Base-by-base conservation (phyloP, 1,139 yeast species). In the Yamadazyma membranifaciens region DNA sequence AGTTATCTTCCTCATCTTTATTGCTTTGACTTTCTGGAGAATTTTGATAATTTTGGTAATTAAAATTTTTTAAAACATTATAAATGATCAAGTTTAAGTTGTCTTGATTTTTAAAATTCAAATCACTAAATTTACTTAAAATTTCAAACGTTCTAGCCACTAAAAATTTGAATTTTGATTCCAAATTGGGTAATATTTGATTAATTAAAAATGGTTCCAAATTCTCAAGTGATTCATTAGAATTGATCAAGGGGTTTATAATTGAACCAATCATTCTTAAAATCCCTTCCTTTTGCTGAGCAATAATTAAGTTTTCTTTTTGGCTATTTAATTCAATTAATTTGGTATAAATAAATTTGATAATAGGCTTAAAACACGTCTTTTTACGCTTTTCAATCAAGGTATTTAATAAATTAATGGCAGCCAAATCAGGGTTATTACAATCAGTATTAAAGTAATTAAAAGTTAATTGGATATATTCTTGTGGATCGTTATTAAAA, bases 401-500 rank as follows among this genome's bases (percentile, higher is more conserved):
- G 2, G 91, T 81, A 16, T 75, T 77, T 43, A 85, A 63, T 40
- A 85, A 66, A 2, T 81, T 76, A 43, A 80, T 64, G 1, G 88
- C 84, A 2, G 89, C 87, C 38, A 75, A 65, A 56, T 83, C 88
- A n/a, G 88, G 84, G 11, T 82, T 71, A 34, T 47, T 45, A 44
- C 73, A 68, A 33, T 65, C 67, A 42, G 75, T 82, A 41, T 80
- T 84, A 28, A 78, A 65, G 9, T 39, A 28, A 57, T 88, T 95
- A 55, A 88, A 73, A 44, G 81, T 80, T 50, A 84, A 74, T 60
- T 87, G 91, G 47, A 92, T 86, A 58, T 89, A 92, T 60, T 91
- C 97, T 43, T 80, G 86, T 6, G 98, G 98, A 56, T 92, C 98
- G 46, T 77, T 80, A 47, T 89, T 96, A 64, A 87, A 91, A 28